Base-by-base conservation (phyloP, 2,329 filamentous ascomycete species). In the Fusarium annulatum region DNA sequence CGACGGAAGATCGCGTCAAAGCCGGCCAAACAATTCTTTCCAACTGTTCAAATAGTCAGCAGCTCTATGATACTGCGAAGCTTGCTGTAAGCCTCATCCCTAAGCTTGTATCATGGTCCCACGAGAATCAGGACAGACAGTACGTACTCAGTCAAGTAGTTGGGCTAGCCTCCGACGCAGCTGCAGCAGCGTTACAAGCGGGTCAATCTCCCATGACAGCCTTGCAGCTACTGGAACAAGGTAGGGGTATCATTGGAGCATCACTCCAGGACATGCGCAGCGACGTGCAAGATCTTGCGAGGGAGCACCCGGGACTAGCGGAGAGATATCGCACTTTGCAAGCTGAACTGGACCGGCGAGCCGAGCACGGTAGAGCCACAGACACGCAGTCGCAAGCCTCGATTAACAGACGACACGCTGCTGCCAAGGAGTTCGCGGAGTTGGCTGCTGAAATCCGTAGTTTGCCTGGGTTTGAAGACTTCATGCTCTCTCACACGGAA, bases 41-140 rank as follows among this genome's bases (percentile, higher is more conserved):
- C 7, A 45, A 46, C 7, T 46, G 19, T 5, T 33, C 30, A 26
- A 33, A 62, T 2, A 39, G 1, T 9, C 60, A 62, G 11, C 21
- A 38, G n/a, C 23, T 62, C 3, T 39, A 39, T 9, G 18, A 58
- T 26, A 57, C 41, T 19, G 60, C 60, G 4, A 62, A 5, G 2
- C 8, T 43, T 8, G 41, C 51, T 3, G 51, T 59, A 1, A 14
- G 18, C 2, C 51, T 62, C 3, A 23, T 62, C 0, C 51, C 60
- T 4, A 58, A 23, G 6, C 60, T 62, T 3, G 51, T 62, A 7
- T 62, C 52, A 21, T 62, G 39, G 60, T 46, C 51, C 5, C 60
- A 58, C 3, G 39, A 46, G 18, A 62, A 58, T 19, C 26, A 36
- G 0, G 60, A 62, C 5, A 6, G 60, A 14, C 60, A 62, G 7